Evolutionary conservation across 2,329 filamentous ascomycete genomes (phyloP).

Genomic region (Colletotrichum sp.): DNA sequence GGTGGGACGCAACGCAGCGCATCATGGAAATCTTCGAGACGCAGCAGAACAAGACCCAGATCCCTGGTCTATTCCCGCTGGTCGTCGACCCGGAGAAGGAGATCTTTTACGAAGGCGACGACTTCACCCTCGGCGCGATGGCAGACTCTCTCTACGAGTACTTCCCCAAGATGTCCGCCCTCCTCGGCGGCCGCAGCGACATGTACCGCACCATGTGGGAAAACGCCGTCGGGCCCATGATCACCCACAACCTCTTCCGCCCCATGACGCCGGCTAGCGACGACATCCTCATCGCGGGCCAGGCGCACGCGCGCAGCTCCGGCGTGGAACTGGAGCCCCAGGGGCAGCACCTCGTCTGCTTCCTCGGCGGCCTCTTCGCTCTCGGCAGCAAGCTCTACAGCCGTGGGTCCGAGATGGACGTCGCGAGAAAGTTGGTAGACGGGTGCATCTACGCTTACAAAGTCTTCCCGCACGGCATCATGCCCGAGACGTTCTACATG

Average conservation of each 20-base stretch:
- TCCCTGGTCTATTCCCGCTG: slow-evolving; percentile 80
- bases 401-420: slow-evolving; percentile 47
- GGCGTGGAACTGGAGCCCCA: slow-evolving; percentile 47
- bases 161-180: slow-evolving; percentile 64
- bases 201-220: slow-evolving; percentile 71
- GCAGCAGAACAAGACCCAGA: slow-evolving; percentile 69
- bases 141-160: slow-evolving; percentile 66
- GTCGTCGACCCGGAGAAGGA: slow-evolving; percentile 63
- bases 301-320: slow-evolving; percentile 37
- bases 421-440: slow-evolving; percentile 52
- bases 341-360: slow-evolving; percentile 70
- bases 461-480: slow-evolving; percentile 58
- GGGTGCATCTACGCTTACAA: slow-evolving; percentile 66
- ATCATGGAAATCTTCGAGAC: slow-evolving; percentile 74
- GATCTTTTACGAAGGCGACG: slow-evolving; percentile 39
- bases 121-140: slow-evolving; percentile 59
- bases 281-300: slow-evolving; percentile 68
- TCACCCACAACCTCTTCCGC: slow-evolving; percentile 70
- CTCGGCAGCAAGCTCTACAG: slow-evolving; percentile 68
- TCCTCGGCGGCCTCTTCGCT: slow-evolving; percentile 73
- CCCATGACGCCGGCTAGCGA: slow-evolving; percentile 67
- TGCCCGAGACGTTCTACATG: slow-evolving; percentile 61
- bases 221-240: slow-evolving; percentile 61
- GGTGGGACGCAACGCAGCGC: slow-evolving; percentile 77
- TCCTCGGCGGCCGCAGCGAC: slow-evolving; percentile 67